Base-by-base conservation (phyloP, 2,329 filamentous ascomycete species). In the Gnomoniopsis sp. region DNA sequence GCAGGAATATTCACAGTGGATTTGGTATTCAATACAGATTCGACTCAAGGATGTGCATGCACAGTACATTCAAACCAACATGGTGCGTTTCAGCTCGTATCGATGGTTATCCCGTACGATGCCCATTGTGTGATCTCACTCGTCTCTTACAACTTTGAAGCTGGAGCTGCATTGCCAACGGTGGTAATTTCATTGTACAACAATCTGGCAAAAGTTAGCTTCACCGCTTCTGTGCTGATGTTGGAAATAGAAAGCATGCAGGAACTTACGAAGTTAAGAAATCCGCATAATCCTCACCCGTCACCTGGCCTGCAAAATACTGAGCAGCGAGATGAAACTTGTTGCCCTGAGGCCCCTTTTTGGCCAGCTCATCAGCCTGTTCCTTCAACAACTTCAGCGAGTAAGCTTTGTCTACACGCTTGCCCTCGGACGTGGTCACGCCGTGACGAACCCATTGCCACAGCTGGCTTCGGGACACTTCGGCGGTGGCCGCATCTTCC, bases 241-340 rank as follows among this genome's bases (percentile, higher is more conserved):
- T 22, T 34, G 19, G 30, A 15, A 36, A 8, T 34, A 19, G 30
- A 17, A 34, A 8, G 50, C 22, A 53, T 48, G 41, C 23, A 17
- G 30, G 3, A 54, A 78, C 88, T 82, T 79, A 91, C 87, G 79
- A 77, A 8, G 91, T 97, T 79, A 99, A 76, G 79, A 98, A 98
- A 75, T 99, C 95, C 14, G 93, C 92, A 74, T 98, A 98, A 66
- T 97, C 93, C 80, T 98, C 95, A 58, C 95, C 95, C 3, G 93
- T 98, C 59, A 98, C 89, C 81, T 99, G 95, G 49, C 85, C 80
- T 36, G 90, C 86, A 71, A 98, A 97, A 78, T 98, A 98, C 76
- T 96, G 88, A 1, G 91, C 91, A 1, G 95, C 95, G 55, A 96
- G 83, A 61, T 88, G 86, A 78, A 82, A 97, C 81, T 97, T 97